Conservation (phyloP, 2,329 filamentous ascomycete genomes). For the Calonectria pseudoreteaudii region DNA sequence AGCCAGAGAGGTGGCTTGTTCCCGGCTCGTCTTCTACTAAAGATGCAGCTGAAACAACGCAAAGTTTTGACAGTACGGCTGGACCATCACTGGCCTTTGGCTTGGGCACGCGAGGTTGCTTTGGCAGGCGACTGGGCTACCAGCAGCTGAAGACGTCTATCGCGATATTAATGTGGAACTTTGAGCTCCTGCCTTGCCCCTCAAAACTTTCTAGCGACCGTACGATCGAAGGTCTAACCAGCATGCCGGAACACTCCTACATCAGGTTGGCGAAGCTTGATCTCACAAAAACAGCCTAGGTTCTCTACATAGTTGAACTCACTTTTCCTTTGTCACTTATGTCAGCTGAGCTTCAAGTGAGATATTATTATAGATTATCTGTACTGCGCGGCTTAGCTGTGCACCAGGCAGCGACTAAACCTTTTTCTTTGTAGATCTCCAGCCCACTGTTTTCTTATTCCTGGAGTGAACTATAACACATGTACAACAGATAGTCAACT, state of each 20-base stretch:
- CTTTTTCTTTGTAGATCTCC: neutral
- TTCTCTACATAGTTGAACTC: neutral
- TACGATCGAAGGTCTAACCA: neutral
- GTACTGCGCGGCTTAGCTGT: neutral
- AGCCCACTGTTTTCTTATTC: neutral
- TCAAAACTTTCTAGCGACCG: neutral
- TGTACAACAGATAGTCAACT: neutral
- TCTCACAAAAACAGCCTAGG: neutral
- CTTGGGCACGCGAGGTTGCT: conserved; percentile 31
- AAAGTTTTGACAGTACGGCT: conserved; percentile 26
- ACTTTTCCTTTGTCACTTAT: neutral
- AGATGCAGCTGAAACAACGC: neutral
- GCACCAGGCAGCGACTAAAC: neutral
- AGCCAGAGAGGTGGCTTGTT: conserved; percentile 52
- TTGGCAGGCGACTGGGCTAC: conserved; percentile 22
- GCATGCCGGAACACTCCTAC: neutral
- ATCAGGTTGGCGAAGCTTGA: neutral
- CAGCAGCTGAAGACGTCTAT: neutral
- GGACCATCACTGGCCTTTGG: conserved; percentile 34
- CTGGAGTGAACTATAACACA: neutral
- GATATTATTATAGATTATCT: neutral
- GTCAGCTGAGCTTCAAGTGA: neutral
- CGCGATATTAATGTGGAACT: neutral
- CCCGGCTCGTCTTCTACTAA: conserved; percentile 12
- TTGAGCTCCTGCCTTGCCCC: neutral